phyloP scores from a whole-genome alignment of 2,329 filamentous ascomycete species.

The Fusarium redolens region DNA sequence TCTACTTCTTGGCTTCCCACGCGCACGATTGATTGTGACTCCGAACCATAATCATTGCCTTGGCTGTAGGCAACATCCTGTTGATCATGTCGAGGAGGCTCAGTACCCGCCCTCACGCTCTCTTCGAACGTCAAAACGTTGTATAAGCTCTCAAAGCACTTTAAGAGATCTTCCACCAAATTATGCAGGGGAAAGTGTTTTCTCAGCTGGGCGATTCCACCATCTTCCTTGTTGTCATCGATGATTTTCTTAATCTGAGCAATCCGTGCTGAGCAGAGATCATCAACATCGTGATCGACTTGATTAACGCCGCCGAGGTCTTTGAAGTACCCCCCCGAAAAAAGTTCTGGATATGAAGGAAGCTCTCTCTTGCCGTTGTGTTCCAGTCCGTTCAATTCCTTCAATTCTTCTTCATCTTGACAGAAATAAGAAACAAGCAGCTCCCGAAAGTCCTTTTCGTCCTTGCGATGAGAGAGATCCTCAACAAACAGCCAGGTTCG shows the following conservation, averaged over 20 bases:
- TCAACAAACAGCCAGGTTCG: slow-evolving; percentile 53
- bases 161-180: slow-evolving; percentile 32
- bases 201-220: slow-evolving; percentile 24
- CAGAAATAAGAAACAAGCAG: slow-evolving; percentile 50
- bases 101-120: not conserved
- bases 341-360: slow-evolving; percentile 13
- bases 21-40: slow-evolving; percentile 44
- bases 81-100: slow-evolving; percentile 3
- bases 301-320: slow-evolving; percentile 35
- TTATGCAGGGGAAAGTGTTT: slow-evolving; percentile 28
- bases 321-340: slow-evolving; percentile 43
- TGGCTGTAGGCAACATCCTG: slow-evolving; percentile 34
- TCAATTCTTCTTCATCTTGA: slow-evolving; percentile 9
- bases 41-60: slow-evolving; percentile 30
- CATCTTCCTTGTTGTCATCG: slow-evolving; percentile 13
- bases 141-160: slow-evolving; percentile 37
- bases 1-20: slow-evolving; percentile 22
- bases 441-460: slow-evolving; percentile 22
- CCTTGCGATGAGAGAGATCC: slow-evolving; percentile 23
- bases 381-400: not conserved
- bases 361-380: not conserved
- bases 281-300: slow-evolving; percentile 17
- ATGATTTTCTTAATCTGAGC: slow-evolving; percentile 19
- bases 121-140: not conserved
- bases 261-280: slow-evolving; percentile 43